Evolutionary conservation across 2,329 filamentous ascomycete species (phyloP).

Genomic region (Verticillium klebahnii): DNA sequence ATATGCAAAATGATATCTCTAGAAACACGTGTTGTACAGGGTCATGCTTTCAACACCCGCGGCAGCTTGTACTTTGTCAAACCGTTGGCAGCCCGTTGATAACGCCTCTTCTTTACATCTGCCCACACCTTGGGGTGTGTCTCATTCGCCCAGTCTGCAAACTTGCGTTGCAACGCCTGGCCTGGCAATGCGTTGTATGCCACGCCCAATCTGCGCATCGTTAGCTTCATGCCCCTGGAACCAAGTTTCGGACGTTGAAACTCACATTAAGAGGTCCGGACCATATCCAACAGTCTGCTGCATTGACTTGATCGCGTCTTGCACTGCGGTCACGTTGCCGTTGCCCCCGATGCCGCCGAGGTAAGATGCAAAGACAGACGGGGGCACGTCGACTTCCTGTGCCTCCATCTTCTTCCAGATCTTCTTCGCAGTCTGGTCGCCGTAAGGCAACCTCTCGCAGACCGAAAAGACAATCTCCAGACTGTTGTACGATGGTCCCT

Average conservation of each 20-base stretch:
- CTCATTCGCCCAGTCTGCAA: conserved; percentile 69
- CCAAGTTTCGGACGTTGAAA: conserved; percentile 17
- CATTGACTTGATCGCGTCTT: conserved; percentile 62
- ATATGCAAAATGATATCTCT: conserved; percentile 6
- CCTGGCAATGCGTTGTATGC: conserved; percentile 71
- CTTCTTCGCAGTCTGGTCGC: conserved; percentile 56
- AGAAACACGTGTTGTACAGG: conserved; percentile 23
- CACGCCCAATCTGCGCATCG: conserved; percentile 57
- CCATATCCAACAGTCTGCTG: conserved; percentile 60
- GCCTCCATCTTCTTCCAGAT: conserved; percentile 68
- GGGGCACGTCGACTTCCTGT: conserved; percentile 76
- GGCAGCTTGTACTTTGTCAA: conserved; percentile 45
- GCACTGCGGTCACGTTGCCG: conserved; percentile 63
- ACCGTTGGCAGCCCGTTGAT: conserved; percentile 36
- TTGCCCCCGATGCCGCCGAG: conserved; percentile 71
- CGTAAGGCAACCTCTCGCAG: conserved; percentile 59
- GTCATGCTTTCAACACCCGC: conserved; percentile 43
- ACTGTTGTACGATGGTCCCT: conserved; percentile 80
- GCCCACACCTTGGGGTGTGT: conserved; percentile 67
- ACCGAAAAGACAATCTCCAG: conserved; percentile 77
- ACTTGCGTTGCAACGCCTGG: conserved; percentile 59
- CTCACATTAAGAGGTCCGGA: conserved; percentile 69
- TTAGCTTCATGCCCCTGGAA: not conserved
- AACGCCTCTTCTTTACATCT: conserved; percentile 53
- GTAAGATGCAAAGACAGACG: conserved; percentile 70